phyloP scores from a whole-genome alignment of 768 basidiomycete species.

The Tricholomella constricta region DNA sequence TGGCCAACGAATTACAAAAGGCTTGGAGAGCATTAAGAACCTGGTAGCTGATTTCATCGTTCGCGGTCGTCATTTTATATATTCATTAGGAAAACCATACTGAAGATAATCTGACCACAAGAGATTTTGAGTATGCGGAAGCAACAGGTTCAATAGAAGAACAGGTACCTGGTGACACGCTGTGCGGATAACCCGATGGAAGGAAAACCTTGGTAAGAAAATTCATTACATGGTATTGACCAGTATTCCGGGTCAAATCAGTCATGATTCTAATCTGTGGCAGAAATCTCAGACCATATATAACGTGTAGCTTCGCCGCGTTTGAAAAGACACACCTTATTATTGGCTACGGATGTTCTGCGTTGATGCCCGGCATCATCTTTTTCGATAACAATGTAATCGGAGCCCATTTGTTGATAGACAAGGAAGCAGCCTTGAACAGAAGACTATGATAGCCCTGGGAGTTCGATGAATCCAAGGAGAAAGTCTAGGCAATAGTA shows the following conservation, averaged over 20 bases:
- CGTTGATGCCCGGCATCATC: constrained; percentile 22
- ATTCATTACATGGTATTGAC: constrained; percentile 17
- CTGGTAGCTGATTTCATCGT: constrained; percentile 54
- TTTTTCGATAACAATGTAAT: constrained; percentile 16
- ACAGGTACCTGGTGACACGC: constrained; percentile 56
- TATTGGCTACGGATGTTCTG: constrained; percentile 6
- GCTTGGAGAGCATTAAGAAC: constrained; percentile 67
- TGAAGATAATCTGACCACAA: constrained; percentile 51
- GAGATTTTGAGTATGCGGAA: neutral
- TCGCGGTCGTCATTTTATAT: constrained; percentile 7
- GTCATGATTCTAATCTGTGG: constrained; percentile 9
- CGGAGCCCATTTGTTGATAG: neutral
- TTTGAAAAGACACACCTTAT: constrained; percentile 12
- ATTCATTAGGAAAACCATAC: constrained; percentile 32
- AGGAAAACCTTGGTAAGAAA: constrained; percentile 54
- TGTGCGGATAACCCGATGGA: constrained; percentile 62
- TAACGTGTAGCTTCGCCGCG: neutral
- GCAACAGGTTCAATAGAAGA: neutral
- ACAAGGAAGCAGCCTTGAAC: too few relatives aligned
- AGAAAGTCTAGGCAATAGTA: too few relatives aligned
- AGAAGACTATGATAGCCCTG: too few relatives aligned
- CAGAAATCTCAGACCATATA: neutral
- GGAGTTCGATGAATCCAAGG: too few relatives aligned
- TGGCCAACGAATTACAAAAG: constrained; percentile 67
- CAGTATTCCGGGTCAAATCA: constrained; percentile 1